phyloP scores from a whole-genome alignment of 768 basidiomycete species.

The Tylopilus rubrobrunneus region DNA sequence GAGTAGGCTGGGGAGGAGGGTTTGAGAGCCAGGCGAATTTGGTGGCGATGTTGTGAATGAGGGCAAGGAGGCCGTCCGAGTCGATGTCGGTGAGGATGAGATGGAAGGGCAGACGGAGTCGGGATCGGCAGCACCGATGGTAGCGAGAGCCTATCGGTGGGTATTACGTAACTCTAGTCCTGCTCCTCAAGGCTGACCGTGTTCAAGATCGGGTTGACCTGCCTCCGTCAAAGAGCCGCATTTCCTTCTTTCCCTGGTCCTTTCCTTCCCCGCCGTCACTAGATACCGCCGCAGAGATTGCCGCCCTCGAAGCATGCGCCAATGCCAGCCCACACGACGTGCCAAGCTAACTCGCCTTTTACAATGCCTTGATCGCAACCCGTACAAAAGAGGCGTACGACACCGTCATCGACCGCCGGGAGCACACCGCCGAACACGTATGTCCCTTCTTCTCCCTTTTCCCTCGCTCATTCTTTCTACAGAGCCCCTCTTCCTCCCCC shows the following conservation, averaged over 20 bases:
- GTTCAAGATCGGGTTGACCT: slow-evolving; percentile 4
- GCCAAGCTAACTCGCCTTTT: slow-evolving; percentile 64
- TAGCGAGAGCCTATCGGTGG: slow-evolving; percentile 12
- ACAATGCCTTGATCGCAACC: slow-evolving; percentile 61
- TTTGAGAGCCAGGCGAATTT: too few species aligned
- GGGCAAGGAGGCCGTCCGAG: slow-evolving; percentile 52
- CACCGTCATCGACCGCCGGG: too few species aligned
- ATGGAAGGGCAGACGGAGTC: slow-evolving; percentile 15
- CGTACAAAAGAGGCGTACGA: too few species aligned
- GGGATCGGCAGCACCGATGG: background rate
- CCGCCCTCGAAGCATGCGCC: slow-evolving; percentile 72
- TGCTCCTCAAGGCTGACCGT: background rate
- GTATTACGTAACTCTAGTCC: background rate
- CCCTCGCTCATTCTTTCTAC: slow-evolving; percentile 2
- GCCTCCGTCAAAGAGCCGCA: background rate
- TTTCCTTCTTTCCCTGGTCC: slow-evolving; percentile 30
- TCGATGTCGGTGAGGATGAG: slow-evolving; percentile 53
- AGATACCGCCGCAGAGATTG: too few species aligned
- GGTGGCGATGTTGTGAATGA: slow-evolving; percentile 56
- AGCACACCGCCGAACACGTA: slow-evolving; percentile 84
- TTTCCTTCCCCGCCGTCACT: slow-evolving; percentile 40
- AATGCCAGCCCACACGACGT: slow-evolving; percentile 70
- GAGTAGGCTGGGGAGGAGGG: too few species aligned
- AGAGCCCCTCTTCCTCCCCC: slow-evolving; percentile 73
- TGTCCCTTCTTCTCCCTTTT: slow-evolving; percentile 28